phyloP scores from a whole-genome alignment of 169 alveolate genomes.

The Plasmodium falciparum region DNA sequence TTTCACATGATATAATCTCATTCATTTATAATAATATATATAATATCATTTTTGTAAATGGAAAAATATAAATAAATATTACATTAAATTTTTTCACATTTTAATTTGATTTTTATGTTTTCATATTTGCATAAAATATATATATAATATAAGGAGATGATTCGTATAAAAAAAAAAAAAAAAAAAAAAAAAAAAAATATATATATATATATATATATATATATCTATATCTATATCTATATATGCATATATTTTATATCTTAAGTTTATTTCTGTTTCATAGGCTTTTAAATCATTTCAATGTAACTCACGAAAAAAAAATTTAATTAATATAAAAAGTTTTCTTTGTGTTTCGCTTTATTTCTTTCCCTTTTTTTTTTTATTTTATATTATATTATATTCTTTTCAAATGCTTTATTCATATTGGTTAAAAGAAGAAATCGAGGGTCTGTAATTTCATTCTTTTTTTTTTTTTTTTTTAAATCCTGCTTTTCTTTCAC shows the following conservation, averaged over 20 bases:
- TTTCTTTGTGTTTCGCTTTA: too few relatives aligned
- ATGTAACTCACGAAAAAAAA: not conserved
- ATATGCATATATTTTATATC: not conserved
- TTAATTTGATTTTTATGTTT: too few relatives aligned
- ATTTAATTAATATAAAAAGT: too few relatives aligned
- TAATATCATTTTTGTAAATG: too few relatives aligned
- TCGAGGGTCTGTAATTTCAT: slow-evolving; percentile 48
- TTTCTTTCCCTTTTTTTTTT: not conserved
- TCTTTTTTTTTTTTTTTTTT: slow-evolving; percentile 17
- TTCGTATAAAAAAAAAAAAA: too few relatives aligned
- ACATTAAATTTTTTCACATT: too few relatives aligned
- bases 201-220: not conserved
- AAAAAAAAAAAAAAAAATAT: too few relatives aligned
- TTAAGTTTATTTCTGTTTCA: not conserved
- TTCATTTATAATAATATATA: too few relatives aligned
- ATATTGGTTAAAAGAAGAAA: slow-evolving; percentile 67
- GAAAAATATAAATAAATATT: too few relatives aligned
- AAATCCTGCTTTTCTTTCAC: slow-evolving; percentile 4
- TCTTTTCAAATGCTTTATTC: slow-evolving; percentile 71
- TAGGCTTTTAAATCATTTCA: not conserved
- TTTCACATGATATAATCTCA: too few relatives aligned
- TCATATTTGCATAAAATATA: too few relatives aligned
- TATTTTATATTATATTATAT: slow-evolving; percentile 43
- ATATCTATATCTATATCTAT: not conserved
- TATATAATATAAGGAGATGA: too few relatives aligned